Evolutionary conservation across 495 filamentous ascomycete species (phyloP), one percentile per base, ranked within the genome.

Genomic region (Penicillium odoratum): DNA sequence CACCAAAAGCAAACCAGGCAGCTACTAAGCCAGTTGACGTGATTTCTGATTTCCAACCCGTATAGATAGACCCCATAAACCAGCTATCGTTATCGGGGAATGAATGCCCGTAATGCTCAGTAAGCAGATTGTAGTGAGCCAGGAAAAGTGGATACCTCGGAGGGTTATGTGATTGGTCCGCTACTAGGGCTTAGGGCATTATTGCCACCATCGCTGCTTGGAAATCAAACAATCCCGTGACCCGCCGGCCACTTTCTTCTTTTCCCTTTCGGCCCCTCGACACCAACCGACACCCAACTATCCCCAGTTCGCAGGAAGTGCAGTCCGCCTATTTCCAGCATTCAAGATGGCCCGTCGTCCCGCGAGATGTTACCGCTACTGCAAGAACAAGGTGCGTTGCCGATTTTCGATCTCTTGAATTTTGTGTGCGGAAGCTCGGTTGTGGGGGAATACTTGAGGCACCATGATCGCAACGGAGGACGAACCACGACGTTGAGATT

Each of bases 351-450:
- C 94, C 73, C 90, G 94, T 76, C 90, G 94, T 84, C 94, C 94
- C 69, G 94, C 94, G 67, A 86, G 95, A 82, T 98, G 94, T 82
- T 98, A 98, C 87, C 92, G 94, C 78, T 98, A 98, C 88, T 98
- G 94, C 91, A 98, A 98, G 91, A 97, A 97, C 88, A 97, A 97
- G 93, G 91, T 94, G 76, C 79, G 88, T 65, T 83, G 59, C 58
- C 58, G 53, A 64, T 58, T 67, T 63, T 61, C 51, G 56, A 57
- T 51, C 54, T 57, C 55, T 36, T 57, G 55, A 62, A 63, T 71
- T 77, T 71, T 65, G 60, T 67, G 62, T 61, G 61, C 61, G 63
- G 57, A 51, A 56, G 64, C 60, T 69, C 69, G 68, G 62, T 75
- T 75, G 69, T 73, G 74, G 65, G 61, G 51, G 56, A 61, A 50